Conservation (phyloP, 257 asterid species). For the Solanum bulbocastanum region DNA sequence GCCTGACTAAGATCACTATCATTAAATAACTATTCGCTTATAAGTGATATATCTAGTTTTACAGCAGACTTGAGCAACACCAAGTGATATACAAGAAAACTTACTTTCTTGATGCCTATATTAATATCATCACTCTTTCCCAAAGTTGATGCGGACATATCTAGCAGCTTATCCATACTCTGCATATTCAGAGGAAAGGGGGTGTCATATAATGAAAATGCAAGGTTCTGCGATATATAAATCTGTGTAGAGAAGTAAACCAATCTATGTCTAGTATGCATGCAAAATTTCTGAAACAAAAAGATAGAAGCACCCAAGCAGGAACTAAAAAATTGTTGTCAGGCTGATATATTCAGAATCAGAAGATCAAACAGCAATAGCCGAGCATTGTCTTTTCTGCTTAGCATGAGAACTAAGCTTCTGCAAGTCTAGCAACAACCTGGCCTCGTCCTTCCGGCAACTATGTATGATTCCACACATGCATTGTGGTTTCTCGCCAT, state of each 20-base stretch:
- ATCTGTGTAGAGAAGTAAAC: not conserved
- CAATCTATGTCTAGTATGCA: not conserved
- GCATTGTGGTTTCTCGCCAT: not conserved
- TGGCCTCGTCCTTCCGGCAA: not conserved
- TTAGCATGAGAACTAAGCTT: not conserved
- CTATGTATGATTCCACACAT: not conserved
- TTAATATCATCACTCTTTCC: constrained; percentile 55
- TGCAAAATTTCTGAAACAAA: not conserved
- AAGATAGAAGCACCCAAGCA: not conserved
- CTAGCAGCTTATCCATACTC: constrained; percentile 72
- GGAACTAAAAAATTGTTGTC: not conserved
- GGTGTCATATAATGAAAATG: constrained; percentile 3
- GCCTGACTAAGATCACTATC: not conserved
- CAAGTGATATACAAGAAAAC: constrained; percentile 3
- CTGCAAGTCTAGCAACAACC: not conserved
- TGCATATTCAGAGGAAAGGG: constrained; percentile 25
- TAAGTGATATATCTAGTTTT: not conserved
- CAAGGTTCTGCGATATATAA: not conserved
- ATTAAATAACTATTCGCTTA: not conserved
- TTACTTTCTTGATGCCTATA: constrained; percentile 29
- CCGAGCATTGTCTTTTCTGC: not conserved
- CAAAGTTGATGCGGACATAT: constrained; percentile 46
- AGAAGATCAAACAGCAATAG: not conserved
- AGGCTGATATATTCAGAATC: not conserved
- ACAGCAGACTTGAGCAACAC: not conserved